Conservation (phyloP, 805 yeast genomes). For the Lachancea meyersii region DNA sequence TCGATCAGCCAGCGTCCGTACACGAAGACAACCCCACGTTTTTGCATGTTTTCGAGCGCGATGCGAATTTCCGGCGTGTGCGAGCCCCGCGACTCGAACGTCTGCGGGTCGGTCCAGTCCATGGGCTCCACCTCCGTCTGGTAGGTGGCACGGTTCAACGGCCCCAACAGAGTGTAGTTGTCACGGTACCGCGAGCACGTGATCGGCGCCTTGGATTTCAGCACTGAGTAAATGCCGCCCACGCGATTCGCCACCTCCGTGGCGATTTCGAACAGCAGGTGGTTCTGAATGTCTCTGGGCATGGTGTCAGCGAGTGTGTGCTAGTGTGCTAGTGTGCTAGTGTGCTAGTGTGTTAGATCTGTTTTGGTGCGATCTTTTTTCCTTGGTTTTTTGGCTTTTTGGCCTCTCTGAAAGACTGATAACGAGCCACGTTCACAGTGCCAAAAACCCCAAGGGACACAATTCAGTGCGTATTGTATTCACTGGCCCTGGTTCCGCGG, state of each 20-base stretch:
- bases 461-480: no score
- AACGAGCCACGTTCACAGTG: no score
- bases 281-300: slow-evolving; percentile 83
- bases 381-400: no score
- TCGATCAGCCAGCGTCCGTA: slow-evolving; percentile 97
- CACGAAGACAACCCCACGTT: slow-evolving; percentile 72
- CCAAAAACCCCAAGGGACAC: no score
- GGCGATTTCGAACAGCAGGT: slow-evolving; percentile 85
- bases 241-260: slow-evolving; percentile 97
- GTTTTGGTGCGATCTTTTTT: background rate
- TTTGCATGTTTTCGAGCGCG: slow-evolving; percentile 70
- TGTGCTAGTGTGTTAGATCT: no score
- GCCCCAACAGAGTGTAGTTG: slow-evolving; percentile 82
- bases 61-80: slow-evolving; percentile 41
- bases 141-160: slow-evolving; percentile 66
- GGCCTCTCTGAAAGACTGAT: no score
- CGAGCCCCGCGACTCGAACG: slow-evolving; percentile 18
- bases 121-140: slow-evolving; percentile 78
- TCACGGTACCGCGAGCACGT: slow-evolving; percentile 90
- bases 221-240: slow-evolving; percentile 95
- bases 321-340: no score
- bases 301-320: slow-evolving; percentile 27
- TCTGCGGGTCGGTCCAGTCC: slow-evolving; percentile 45
- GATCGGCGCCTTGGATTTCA: slow-evolving; percentile 94
- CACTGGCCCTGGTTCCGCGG: no score